These are phyloP conservation scores for Grifola frondosa DNA, from an alignment of 1,284 basidiomycete species.

Conservation along the genomic window DNA sequence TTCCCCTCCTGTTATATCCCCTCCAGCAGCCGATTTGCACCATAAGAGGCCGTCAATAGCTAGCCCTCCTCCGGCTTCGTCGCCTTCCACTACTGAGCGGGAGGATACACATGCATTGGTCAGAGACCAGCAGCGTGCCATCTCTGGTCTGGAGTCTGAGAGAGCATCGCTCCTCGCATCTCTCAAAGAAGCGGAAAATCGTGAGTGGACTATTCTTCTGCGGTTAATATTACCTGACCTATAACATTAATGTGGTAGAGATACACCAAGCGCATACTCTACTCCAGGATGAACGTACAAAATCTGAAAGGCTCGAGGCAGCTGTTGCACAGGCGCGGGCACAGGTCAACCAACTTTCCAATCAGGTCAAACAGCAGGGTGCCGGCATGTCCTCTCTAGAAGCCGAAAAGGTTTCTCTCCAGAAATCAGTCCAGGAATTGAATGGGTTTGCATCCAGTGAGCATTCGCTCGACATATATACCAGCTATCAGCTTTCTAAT, in stretches of 20 bases:
- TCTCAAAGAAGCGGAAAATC: constrained; percentile 42
- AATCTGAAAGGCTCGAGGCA: constrained; percentile 15
- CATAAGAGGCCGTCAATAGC: neutral
- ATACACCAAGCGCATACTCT: constrained; percentile 22
- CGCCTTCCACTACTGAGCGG: constrained; percentile 23
- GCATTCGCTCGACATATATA: neutral
- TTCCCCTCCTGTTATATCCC: constrained; percentile 23
- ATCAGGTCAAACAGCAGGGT: constrained; percentile 12
- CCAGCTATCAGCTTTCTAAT: constrained; percentile 1
- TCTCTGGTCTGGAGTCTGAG: constrained; percentile 67
- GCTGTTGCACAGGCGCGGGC: constrained; percentile 13
- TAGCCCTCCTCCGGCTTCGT: constrained; percentile 12
- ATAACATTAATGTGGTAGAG: constrained; percentile 13
- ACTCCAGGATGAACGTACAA: constrained; percentile 25
- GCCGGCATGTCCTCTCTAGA: constrained; percentile 5
- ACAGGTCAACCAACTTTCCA: constrained; percentile 10
- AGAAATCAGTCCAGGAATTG: neutral
- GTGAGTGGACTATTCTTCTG: constrained; percentile 35
- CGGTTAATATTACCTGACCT: neutral
- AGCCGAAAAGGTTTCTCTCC: constrained; percentile 10
- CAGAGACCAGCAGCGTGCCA: constrained; percentile 62
- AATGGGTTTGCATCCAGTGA: constrained; percentile 7
- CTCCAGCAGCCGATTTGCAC: constrained; percentile 8
- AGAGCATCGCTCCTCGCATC: constrained; percentile 59
- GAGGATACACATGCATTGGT: constrained; percentile 35